A percentile compares a stretch with the other conserved stretches of the same genome.
Evolutionary conservation across 768 basidiomycete species (phyloP).

Genomic region (Rickenella mellea): DNA sequence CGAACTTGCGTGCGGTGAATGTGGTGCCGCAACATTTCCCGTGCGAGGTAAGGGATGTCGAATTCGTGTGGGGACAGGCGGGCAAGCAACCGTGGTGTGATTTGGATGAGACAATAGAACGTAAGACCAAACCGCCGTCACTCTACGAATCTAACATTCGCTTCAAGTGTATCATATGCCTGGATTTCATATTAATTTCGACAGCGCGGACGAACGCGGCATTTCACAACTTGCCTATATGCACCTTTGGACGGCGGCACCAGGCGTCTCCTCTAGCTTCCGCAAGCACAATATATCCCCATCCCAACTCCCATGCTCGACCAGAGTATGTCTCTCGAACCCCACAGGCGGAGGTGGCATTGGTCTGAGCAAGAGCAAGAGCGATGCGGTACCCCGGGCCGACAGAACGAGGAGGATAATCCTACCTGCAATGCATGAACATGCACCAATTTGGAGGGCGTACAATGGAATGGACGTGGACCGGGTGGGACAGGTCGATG

Average conservation of each 20-base stretch:
- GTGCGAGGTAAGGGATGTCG: not conserved
- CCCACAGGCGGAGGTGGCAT: not conserved
- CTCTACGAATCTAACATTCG: not conserved
- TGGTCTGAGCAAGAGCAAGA: too few species aligned
- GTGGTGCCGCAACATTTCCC: not conserved
- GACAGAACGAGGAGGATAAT: not conserved
- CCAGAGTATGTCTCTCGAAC: not conserved
- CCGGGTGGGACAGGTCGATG: not conserved
- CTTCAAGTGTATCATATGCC: not conserved
- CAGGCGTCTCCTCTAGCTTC: not conserved
- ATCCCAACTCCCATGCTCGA: not conserved
- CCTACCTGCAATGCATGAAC: not conserved
- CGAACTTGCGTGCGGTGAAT: not conserved
- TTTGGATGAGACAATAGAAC: not conserved
- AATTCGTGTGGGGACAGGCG: not conserved
- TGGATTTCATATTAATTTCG: not conserved
- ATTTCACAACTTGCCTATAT: not conserved
- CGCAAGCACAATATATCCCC: not conserved
- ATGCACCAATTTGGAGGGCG: not conserved
- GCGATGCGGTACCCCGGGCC: not conserved
- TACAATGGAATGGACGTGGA: not conserved
- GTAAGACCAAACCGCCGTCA: too few species aligned
- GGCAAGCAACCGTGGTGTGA: not conserved
- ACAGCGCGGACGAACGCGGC: too few species aligned
- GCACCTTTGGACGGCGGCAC: not conserved